Percentiles rank a stretch among this genome's conserved stretches.
These are phyloP conservation scores for Trichoderma sp. DNA, from an alignment of 2,329 filamentous ascomycete genomes.

Conservation along the genomic window DNA sequence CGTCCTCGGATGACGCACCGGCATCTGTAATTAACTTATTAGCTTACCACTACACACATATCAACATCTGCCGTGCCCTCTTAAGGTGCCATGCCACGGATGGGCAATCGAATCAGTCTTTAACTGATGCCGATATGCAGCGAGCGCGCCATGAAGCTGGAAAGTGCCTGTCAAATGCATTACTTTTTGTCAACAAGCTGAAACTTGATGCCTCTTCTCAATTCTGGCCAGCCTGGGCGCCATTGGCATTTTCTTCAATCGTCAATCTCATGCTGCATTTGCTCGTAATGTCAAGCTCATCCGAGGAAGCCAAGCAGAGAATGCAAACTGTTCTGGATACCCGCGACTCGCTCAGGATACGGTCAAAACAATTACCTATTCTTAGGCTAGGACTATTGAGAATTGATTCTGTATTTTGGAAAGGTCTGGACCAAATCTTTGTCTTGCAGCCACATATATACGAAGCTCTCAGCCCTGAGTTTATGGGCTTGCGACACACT, in stretches of 20 bases:
- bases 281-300: not conserved
- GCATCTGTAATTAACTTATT: not conserved
- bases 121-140: not conserved
- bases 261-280: not conserved
- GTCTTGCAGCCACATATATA: not conserved
- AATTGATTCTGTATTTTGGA: not conserved
- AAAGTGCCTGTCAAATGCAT: not conserved
- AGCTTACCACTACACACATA: not conserved
- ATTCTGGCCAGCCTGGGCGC: not conserved
- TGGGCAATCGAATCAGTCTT: not conserved
- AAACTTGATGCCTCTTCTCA: not conserved
- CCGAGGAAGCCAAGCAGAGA: not conserved
- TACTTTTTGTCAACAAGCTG: not conserved
- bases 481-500: not conserved
- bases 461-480: not conserved
- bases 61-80: not conserved
- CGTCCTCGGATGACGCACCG: not conserved
- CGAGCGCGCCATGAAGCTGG: not conserved
- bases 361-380: not conserved
- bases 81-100: not conserved
- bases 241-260: not conserved
- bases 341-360: not conserved
- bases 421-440: not conserved
- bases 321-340: not conserved
- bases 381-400: not conserved